These are phyloP conservation scores for Lactarius hatsudake DNA, from an alignment of 768 basidiomycete species.

Conservation along the genomic window DNA sequence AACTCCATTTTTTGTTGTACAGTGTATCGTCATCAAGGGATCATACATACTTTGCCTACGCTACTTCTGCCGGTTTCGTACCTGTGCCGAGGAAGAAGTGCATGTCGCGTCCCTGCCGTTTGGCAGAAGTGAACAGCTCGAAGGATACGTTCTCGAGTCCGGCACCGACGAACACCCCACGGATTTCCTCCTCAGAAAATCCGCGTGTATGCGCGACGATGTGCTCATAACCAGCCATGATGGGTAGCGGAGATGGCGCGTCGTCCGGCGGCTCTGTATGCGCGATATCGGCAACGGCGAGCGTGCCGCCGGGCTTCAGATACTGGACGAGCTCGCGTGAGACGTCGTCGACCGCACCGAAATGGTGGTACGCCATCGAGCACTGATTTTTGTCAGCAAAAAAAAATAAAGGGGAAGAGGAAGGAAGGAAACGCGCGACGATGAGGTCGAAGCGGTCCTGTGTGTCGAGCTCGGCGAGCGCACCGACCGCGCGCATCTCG, in stretches of 20 bases:
- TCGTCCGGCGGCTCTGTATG: constrained; percentile 21
- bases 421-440: constrained; percentile 46
- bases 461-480: constrained; percentile 48
- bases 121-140: constrained; percentile 15
- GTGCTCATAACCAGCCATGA: constrained; percentile 40
- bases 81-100: constrained; percentile 22
- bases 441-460: constrained; percentile 65
- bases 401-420: too few species aligned
- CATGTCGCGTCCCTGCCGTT: constrained; percentile 12
- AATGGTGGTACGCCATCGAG: constrained; percentile 61
- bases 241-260: constrained; percentile 17
- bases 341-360: constrained; percentile 46
- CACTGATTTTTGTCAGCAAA: constrained; percentile 43
- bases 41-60: background rate
- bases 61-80: background rate
- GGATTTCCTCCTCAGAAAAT: constrained; percentile 49
- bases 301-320: constrained; percentile 58
- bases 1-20: background rate
- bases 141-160: constrained; percentile 47
- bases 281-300: constrained; percentile 55
- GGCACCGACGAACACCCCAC: constrained; percentile 48
- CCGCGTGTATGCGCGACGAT: constrained; percentile 56
- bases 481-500: constrained; percentile 64
- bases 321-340: constrained; percentile 54
- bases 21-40: background rate